Evolutionary conservation across 805 yeast species (phyloP), one percentile per base, ranked within the genome.

Genomic region (Metschnikowia arizonensis): DNA sequence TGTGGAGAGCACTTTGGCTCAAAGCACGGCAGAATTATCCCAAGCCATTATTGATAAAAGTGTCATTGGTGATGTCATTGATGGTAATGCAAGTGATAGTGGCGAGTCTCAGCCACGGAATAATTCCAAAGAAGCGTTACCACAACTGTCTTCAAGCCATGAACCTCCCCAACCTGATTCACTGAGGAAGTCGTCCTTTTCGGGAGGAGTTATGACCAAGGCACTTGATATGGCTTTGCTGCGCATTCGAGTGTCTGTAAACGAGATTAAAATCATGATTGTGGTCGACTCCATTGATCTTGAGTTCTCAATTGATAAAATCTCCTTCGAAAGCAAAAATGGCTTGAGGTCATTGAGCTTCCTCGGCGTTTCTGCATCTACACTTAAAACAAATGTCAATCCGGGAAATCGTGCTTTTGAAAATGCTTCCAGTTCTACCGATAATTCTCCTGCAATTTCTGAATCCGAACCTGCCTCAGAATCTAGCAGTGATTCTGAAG

Each of bases 1-100:
- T 50, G 60, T 63, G 54, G 69, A 66, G 47, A 78, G 78, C 46
- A 79, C 82, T 46, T 62, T 86, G 46, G 81, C 86, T 0, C 84
- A 81, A 55, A 84, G 93, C 46, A 82, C 91, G 0, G 82, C 83
- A 18, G 88, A 84, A 54, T 69, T 88, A 45, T 88, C 93, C 2
- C 77, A 74, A 50, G 78, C 82, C 37, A 69, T 79, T 18, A 68
- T 76, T 59, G 59, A 78, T 62, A 61, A 19, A 11, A 30, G 11
- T 19, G 3, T 29, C 7, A 24, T 24, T 24, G 41, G 15, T 19
- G 28, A 28, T 34, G 52, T 40, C 7, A 12, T 10, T 25, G 21
- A 17, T 15, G 14, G 8, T 12, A 25, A 11, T 25, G 31, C n/a
- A 5, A 5, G 11, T 18, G 19, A 21, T 14, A 9, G 34, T n/a